These are phyloP conservation scores for Linaria vulgaris DNA, from an alignment of 257 asterid species.

Conservation along the genomic window DNA sequence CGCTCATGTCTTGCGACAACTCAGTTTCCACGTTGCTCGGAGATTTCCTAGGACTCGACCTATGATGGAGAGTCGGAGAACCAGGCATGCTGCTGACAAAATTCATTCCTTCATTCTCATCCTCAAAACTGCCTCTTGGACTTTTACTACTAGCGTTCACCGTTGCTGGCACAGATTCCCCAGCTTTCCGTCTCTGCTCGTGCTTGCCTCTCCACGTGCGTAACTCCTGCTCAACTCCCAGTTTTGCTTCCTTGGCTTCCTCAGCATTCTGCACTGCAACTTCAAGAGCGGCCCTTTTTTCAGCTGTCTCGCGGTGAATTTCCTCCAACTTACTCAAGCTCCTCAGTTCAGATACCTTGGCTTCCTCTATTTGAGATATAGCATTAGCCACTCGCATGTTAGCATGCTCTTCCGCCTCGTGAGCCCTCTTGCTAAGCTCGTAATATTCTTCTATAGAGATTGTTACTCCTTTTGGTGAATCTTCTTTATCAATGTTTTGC, in stretches of 20 bases:
- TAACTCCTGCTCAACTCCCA: conserved; percentile 79
- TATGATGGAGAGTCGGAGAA: conserved; percentile 29
- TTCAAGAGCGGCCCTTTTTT: conserved; percentile 55
- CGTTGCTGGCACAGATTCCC: conserved; percentile 34
- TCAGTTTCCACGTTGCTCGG: conserved; percentile 51
- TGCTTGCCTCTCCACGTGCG: conserved; percentile 82
- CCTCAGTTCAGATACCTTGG: conserved; percentile 70
- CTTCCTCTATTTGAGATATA: conserved; percentile 66
- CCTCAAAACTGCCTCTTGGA: conserved; percentile 42
- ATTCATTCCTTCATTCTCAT: conserved; percentile 32
- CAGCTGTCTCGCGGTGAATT: conserved; percentile 50
- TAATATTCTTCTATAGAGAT: conserved; percentile 79
- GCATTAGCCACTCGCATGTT: conserved; percentile 65
- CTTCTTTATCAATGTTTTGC: conserved; percentile 32
- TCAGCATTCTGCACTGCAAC: conserved; percentile 64
- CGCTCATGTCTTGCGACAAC: conserved; percentile 32
- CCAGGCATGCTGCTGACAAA: conserved; percentile 27
- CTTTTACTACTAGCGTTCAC: conserved; percentile 22
- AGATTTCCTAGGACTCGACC: conserved; percentile 37
- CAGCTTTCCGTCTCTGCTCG: conserved; percentile 70
- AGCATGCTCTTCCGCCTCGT: conserved; percentile 86
- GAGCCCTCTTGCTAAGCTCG: conserved; percentile 83
- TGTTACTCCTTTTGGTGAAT: conserved; percentile 47
- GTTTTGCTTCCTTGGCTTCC: conserved; percentile 72
- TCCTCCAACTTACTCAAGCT: conserved; percentile 72